Evolutionary conservation across 352 stramenopile species (phyloP), one percentile per base, ranked within the genome.

Genomic region (Pythium rhizo-oryzae): DNA sequence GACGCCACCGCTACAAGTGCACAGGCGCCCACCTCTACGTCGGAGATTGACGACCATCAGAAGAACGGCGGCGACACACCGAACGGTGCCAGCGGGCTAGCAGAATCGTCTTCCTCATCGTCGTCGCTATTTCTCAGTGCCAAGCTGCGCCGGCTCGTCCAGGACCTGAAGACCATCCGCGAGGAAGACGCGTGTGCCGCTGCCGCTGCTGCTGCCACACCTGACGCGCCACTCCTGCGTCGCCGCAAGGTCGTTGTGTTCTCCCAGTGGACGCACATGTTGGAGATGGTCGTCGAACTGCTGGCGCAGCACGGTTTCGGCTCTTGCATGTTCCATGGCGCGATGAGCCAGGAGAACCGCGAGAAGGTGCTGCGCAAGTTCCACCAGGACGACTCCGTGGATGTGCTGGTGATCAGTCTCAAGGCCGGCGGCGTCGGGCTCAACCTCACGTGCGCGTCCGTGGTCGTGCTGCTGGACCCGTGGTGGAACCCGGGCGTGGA

Each of bases 401-500:
- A 92, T 37, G 85, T 97, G 46, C 75, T 98, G 23, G 82, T 96
- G 41, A 94, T 97, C 67, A 96, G 87, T 46, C 77, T 97, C 5
- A 94, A 92, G 66, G 91, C 92, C 21, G 92, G 90, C n/a, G 92
- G 90, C 39, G 82, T 97, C 25, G 92, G 92, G 2, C 80, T 98
- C n/a, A 98, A 97, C 59, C 78, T 98, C 51, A 97, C 87, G 53
- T 85, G 87, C 33, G 93, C 91, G 25, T 97, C 86, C 1, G 81
- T 96, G 7, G 90, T 97, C 39, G 92, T 98, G 44, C 74, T 98
- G 39, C 74, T 97, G 24, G 93, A 97, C 61, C 90, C 93, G 61
- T 98, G 93, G 93, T 98, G 93, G 95, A 98, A 99, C 73, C 82
- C 89, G 18, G 88, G 87, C 49, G 82, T 98, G 16, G 94, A 99